phyloP scores from a whole-genome alignment of 192 early-diverging fungal species.

The Allomyces macrogynus region DNA sequence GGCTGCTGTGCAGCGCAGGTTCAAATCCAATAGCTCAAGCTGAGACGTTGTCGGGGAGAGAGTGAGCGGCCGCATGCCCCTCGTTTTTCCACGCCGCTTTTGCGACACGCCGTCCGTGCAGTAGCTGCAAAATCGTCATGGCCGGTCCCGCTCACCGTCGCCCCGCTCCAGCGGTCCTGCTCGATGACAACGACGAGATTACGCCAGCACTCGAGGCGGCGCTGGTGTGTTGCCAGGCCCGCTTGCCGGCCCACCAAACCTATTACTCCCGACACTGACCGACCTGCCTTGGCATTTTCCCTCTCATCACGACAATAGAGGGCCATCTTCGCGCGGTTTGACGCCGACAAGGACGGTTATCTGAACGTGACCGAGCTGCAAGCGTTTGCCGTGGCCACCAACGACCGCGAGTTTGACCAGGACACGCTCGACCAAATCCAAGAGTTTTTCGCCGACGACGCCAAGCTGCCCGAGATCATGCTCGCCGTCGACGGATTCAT shows the following conservation, averaged over 20 bases:
- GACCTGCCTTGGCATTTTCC: background rate
- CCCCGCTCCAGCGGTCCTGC: background rate
- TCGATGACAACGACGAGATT: background rate
- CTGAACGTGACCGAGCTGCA: conserved; percentile 29
- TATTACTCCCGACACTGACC: too few species aligned
- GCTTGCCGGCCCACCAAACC: too few species aligned
- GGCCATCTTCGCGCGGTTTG: conserved; percentile 43
- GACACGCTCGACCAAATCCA: background rate
- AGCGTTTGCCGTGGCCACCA: conserved; percentile 32
- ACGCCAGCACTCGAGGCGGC: background rate
- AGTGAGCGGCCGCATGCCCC: too few species aligned
- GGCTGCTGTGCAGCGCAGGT: too few species aligned
- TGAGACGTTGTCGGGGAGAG: too few species aligned
- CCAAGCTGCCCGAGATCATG: background rate
- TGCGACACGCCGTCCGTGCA: too few species aligned
- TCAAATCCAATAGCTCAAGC: too few species aligned
- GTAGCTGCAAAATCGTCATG: too few species aligned
- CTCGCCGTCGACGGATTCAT: background rate
- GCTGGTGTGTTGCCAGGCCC: background rate
- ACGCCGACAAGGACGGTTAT: conserved; percentile 31
- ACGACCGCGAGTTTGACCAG: conserved; percentile 9
- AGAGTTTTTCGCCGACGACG: background rate
- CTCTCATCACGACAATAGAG: background rate
- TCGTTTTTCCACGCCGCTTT: too few species aligned
- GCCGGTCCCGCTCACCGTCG: too few species aligned